A percentile compares a stretch with the other conserved stretches of the same genome.
phyloP scores from a whole-genome alignment of 495 filamentous ascomycete genomes.

The Zalerion maritima region DNA sequence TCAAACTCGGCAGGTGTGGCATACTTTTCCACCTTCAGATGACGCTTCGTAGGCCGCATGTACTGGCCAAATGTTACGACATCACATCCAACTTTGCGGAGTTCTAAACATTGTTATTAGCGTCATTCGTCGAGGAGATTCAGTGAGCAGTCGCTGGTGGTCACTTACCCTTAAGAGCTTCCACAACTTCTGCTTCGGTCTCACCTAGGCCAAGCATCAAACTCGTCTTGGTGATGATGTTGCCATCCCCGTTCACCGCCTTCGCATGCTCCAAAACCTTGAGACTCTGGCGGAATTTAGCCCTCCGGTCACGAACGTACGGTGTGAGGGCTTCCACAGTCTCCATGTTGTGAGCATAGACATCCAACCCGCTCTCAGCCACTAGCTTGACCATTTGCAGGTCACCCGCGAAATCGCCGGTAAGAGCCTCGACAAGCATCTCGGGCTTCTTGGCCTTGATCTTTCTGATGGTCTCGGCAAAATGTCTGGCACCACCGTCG shows the following conservation, averaged over 20 bases:
- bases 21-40: slow-evolving; percentile 92
- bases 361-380: slow-evolving; percentile 77
- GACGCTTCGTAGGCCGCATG: slow-evolving; percentile 95
- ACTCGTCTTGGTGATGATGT: slow-evolving; percentile 89
- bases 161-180: slow-evolving; percentile 49
- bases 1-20: slow-evolving; percentile 84
- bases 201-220: slow-evolving; percentile 95
- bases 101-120: slow-evolving; percentile 30
- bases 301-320: slow-evolving; percentile 75
- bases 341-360: slow-evolving; percentile 95
- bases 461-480: slow-evolving; percentile 84
- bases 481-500: slow-evolving; percentile 81
- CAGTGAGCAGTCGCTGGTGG: neutral
- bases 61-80: slow-evolving; percentile 98
- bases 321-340: slow-evolving; percentile 86
- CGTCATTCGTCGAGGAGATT: neutral
- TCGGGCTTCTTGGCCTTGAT: slow-evolving; percentile 80
- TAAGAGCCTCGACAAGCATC: slow-evolving; percentile 89
- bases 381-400: slow-evolving; percentile 69
- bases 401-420: slow-evolving; percentile 77
- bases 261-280: slow-evolving; percentile 73
- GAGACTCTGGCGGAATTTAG: slow-evolving; percentile 76
- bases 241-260: slow-evolving; percentile 41
- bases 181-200: slow-evolving; percentile 76
- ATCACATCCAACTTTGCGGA: slow-evolving; percentile 68